Evolutionary conservation across 2,329 filamentous ascomycete genomes (phyloP).

Genomic region (Aphanocladium album): DNA sequence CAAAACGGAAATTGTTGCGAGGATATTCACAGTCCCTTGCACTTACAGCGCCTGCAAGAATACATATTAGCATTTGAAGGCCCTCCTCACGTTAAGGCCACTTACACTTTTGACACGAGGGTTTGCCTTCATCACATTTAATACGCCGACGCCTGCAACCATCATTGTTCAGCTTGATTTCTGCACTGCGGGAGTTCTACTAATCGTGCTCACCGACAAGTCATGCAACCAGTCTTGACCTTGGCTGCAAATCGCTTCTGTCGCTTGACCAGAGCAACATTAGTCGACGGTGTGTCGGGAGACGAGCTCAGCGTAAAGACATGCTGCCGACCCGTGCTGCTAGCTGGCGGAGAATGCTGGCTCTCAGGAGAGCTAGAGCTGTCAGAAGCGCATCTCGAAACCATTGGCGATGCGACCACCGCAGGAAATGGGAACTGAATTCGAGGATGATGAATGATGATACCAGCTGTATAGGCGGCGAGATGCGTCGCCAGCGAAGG

Average conservation of each 20-base stretch:
- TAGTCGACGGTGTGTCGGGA: neutral
- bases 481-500: too few relatives aligned
- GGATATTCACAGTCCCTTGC: constrained; percentile 3
- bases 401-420: neutral
- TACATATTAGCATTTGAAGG: too few relatives aligned
- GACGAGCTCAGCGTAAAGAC: neutral
- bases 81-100: neutral
- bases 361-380: neutral
- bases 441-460: neutral
- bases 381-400: neutral
- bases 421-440: neutral
- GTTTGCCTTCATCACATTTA: constrained; percentile 10
- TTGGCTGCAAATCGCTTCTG: constrained; percentile 3
- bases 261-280: neutral
- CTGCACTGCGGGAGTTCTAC: neutral
- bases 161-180: neutral
- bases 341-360: neutral
- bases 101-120: constrained; percentile 2
- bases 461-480: too few relatives aligned
- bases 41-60: neutral
- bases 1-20: neutral
- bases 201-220: constrained; percentile 7
- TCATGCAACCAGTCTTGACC: constrained; percentile 9
- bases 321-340: neutral
- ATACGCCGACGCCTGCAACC: neutral